Conservation (phyloP, 768 basidiomycete genomes). For the Tylopilus plumbeoviolaceoides region DNA sequence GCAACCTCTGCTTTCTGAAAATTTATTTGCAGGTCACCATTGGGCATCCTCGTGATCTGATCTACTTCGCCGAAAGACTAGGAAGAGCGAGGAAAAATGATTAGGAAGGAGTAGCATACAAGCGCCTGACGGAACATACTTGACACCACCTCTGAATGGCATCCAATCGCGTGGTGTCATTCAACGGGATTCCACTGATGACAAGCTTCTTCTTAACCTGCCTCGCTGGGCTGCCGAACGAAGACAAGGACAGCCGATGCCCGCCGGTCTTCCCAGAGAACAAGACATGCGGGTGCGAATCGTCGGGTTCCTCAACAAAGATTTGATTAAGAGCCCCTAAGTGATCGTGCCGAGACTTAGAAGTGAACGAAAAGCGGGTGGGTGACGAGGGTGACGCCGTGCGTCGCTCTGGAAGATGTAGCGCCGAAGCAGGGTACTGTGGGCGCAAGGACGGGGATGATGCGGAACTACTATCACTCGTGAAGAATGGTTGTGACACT, state of each 20-base stretch:
- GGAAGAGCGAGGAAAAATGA: neutral
- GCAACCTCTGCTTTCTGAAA: constrained; percentile 75
- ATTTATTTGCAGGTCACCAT: constrained; percentile 74
- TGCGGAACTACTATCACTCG: constrained; percentile 19
- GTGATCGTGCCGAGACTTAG: constrained; percentile 17
- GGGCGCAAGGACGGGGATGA: constrained; percentile 38
- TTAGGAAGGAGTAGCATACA: neutral
- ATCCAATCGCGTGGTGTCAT: constrained; percentile 61
- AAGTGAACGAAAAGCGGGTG: constrained; percentile 31
- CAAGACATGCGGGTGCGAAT: constrained; percentile 29
- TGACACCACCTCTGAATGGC: constrained; percentile 74
- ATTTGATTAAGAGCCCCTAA: constrained; percentile 17
- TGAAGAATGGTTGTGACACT: constrained; percentile 34
- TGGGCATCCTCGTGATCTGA: constrained; percentile 68
- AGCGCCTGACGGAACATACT: constrained; percentile 35
- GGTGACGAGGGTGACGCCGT: constrained; percentile 27
- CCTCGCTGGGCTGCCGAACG: constrained; percentile 35
- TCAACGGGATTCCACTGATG: constrained; percentile 60
- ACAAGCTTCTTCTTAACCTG: constrained; percentile 58
- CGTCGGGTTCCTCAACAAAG: constrained; percentile 24
- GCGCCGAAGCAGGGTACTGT: constrained; percentile 33
- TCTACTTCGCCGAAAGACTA: constrained; percentile 75
- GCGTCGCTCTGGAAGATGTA: constrained; percentile 38
- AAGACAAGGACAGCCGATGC: constrained; percentile 30
- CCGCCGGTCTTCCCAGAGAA: constrained; percentile 22